Base-by-base conservation (phyloP, 1,284 basidiomycete genomes). In the Somion occarium region DNA sequence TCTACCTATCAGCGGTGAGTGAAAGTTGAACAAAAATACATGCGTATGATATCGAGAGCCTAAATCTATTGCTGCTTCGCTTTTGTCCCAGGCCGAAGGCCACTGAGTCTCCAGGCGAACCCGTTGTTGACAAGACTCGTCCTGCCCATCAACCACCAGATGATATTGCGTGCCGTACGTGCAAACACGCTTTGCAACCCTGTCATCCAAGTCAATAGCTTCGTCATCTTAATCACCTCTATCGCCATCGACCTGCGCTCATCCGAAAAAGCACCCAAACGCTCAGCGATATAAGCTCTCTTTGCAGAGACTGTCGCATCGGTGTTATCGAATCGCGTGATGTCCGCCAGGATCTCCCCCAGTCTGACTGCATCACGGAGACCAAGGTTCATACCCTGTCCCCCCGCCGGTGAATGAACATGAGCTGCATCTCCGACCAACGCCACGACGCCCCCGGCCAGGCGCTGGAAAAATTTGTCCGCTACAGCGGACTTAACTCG, bases 201-300 rank as follows among this genome's bases (percentile, higher is more conserved):
- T n/a, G 26, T 34, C 12, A 50, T 49, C 13, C 57, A 48, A 4
- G 57, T 18, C 49, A 58, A 52, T 5, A 37, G 1, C 44, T 58
- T 55, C 22, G 57, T 47, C 7, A 58, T 39, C n/a, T 38, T 39
- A 19, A 58, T 58, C 19, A 58, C 48, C 22, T 46, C 24, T 41
- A 58, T 11, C 22, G 57, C 57, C 3, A 46, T 45, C 15, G 50
- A 43, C 3, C 53, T 47, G 19, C 56, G 53, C 30, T 49, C 0
- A 9, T 9, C 20, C 9, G 39, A 42, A 18, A 9, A 42, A n/a
- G 7, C 7, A 7, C 19, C 39, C 39, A 42, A 22, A 9, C 9
- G 9, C 39, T 42, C n/a, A 7, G 18, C 5, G 9, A 18, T 18
- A n/a, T 37, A 37, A 11, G 11, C 34, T n/a, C n/a, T 37, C 5